phyloP scores from a whole-genome alignment of 306 rosid genomes.

The Casuarina cunninghamiana region DNA sequence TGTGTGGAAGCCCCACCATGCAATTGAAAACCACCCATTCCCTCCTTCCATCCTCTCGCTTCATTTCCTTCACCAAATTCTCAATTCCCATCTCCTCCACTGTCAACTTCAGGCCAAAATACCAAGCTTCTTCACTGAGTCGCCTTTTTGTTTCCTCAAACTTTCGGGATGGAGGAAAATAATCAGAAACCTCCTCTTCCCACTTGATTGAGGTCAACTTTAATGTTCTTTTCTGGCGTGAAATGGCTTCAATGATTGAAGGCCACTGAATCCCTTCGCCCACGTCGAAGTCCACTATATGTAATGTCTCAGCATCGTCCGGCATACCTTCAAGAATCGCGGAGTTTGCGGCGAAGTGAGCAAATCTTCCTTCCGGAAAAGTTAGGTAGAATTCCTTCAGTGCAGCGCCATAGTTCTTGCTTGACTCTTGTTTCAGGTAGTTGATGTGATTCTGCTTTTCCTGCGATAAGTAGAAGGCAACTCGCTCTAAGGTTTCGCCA shows the following conservation, averaged over 20 bases:
- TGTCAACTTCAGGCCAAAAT: constrained; percentile 46
- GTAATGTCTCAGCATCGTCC: constrained; percentile 44
- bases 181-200: constrained; percentile 30
- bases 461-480: constrained; percentile 50
- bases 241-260: constrained; percentile 41
- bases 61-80: constrained; percentile 41
- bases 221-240: constrained; percentile 32
- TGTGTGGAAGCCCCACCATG: constrained; percentile 50
- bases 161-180: constrained; percentile 23
- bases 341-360: constrained; percentile 54
- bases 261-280: constrained; percentile 61
- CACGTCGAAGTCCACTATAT: constrained; percentile 49
- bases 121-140: constrained; percentile 45
- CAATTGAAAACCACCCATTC: constrained; percentile 57
- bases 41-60: constrained; percentile 36
- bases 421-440: constrained; percentile 52
- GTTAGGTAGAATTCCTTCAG: constrained; percentile 47
- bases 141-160: constrained; percentile 43
- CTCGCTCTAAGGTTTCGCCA: constrained; percentile 49
- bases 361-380: constrained; percentile 44
- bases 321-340: constrained; percentile 53
- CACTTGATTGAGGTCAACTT: constrained; percentile 51
- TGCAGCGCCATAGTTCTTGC: constrained; percentile 33
- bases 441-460: constrained; percentile 25
- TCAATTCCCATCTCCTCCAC: constrained; percentile 50